Evolutionary conservation across 495 filamentous ascomycete species (phyloP), one percentile per base, ranked within the genome.

Genomic region (Aspergillus olivimuriae): DNA sequence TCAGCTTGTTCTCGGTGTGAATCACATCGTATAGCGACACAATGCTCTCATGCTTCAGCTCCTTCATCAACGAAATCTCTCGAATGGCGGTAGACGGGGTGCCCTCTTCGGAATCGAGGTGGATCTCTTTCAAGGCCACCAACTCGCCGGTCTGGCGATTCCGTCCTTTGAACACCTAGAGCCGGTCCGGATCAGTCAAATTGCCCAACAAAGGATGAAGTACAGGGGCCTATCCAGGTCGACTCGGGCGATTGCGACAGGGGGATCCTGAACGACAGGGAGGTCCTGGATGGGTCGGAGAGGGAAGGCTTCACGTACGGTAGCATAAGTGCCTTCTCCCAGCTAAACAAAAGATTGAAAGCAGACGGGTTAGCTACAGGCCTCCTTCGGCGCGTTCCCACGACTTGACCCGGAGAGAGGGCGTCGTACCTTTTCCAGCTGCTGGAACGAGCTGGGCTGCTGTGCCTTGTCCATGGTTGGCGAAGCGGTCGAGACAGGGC

Each of bases 1-100:
- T 97, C 33, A 99, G 79, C 62, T 99, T 99, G 71, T 97, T 95
- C 66, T 99, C 92, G 43, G 92, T 97, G 61, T 99, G 92, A 54
- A 99, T 96, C 23, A 99, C 94, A 70, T 99, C 94, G 72, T 97
- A 84, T 1, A 99, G 83, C 37, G 86, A 90, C 43, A 99, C 91
- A 46, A 97, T 96, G 61, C 94, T 95, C 55, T 94, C 87, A 67
- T 99, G 89, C 65, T 95, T 97, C 57, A 97, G 78, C 66, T 99
- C 92, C 68, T 99, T 99, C 86, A 99, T 95, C 21, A 99, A 74
- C 0, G 89, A 95, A 58, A 98, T 98, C 67, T 98, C 92, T 34
- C 92, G 89, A 60, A 99, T 99, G 26, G 92, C 92, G 10, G 92
- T 99, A n/a, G 84, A 90, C 0, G 92, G 92, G 0, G 94, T 97